These are phyloP conservation scores for Podospora comata DNA, from an alignment of 495 filamentous ascomycete genomes.

Conservation along the genomic window DNA sequence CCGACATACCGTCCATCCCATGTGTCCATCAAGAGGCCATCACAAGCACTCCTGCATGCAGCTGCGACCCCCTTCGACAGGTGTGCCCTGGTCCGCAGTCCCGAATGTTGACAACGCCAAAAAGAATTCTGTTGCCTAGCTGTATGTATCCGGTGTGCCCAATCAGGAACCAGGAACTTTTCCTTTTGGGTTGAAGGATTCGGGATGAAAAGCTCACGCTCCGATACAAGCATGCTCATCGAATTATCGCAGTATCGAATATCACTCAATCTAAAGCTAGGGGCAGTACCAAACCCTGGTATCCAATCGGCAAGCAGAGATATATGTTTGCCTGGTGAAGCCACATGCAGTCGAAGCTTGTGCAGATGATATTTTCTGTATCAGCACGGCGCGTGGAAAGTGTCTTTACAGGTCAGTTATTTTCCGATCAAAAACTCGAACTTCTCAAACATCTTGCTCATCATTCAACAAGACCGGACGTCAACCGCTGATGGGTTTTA, in stretches of 20 bases:
- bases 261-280: background rate
- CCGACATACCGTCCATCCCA: background rate
- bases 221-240: background rate
- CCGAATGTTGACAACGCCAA: constrained; percentile 2
- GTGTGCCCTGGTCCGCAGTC: background rate
- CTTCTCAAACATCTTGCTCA: background rate
- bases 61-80: background rate
- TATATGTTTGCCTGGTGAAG: background rate
- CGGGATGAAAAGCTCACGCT: background rate
- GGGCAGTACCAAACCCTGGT: background rate
- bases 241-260: background rate
- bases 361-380: background rate
- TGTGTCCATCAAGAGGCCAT: background rate
- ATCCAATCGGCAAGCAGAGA: constrained; percentile 5
- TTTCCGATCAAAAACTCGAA: background rate
- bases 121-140: constrained; percentile 23
- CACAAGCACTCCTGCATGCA: constrained; percentile 12
- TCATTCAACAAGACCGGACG: background rate
- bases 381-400: background rate
- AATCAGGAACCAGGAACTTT: constrained; percentile 7
- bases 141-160: background rate
- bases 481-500: background rate
- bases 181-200: constrained; percentile 3
- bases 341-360: background rate
- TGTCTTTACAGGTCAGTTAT: background rate